phyloP scores from a whole-genome alignment of 331 rosid species.

The Rhamnella rubrinervis region DNA sequence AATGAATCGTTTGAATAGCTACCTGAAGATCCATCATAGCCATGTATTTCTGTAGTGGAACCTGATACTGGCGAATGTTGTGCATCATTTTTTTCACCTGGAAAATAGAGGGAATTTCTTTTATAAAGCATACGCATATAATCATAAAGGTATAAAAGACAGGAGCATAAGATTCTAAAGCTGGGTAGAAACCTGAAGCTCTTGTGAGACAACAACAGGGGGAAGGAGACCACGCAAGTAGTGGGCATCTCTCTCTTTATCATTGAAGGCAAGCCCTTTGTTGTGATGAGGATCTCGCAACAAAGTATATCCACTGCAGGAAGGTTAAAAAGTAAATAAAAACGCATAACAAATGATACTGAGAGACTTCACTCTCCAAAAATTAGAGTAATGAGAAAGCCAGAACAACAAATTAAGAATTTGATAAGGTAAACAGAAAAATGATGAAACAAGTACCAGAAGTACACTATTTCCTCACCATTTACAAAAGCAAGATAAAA shows the following conservation, averaged over 20 bases:
- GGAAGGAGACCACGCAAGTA: slow-evolving; percentile 97
- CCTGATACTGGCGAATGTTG: slow-evolving; percentile 71
- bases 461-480: no score
- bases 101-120: slow-evolving; percentile 12
- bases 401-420: neutral
- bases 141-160: neutral
- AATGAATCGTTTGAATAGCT: slow-evolving; percentile 13
- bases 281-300: slow-evolving; percentile 91
- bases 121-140: neutral
- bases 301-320: slow-evolving; percentile 74
- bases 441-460: neutral
- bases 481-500: no score
- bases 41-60: slow-evolving; percentile 85
- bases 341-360: slow-evolving; percentile 1
- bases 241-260: slow-evolving; percentile 92
- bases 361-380: neutral
- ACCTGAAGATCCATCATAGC: slow-evolving; percentile 99
- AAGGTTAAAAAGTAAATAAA: neutral
- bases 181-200: slow-evolving; percentile 65
- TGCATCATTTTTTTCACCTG: slow-evolving; percentile 86
- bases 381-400: neutral
- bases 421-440: neutral
- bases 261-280: slow-evolving; percentile 94
- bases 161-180: slow-evolving; percentile 1
- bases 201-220: slow-evolving; percentile 68